Evolutionary conservation across 2,329 filamentous ascomycete species (phyloP), one percentile per base, ranked within the genome.

Genomic region (Cordyceps sp.): DNA sequence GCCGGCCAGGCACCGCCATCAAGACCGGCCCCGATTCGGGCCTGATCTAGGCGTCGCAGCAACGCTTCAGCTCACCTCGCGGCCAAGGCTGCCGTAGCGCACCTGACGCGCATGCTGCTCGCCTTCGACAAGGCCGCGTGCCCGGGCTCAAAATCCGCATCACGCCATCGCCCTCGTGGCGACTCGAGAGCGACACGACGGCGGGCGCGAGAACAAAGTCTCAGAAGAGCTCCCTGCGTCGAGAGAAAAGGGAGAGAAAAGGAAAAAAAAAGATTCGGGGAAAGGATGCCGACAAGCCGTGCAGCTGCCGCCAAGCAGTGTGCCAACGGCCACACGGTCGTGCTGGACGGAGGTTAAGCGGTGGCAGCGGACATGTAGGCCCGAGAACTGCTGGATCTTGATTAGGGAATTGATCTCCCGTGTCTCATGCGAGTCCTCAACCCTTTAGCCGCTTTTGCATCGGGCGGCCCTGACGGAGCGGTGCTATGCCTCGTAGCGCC

Each of bases 101-200:
- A 81, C 42, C 52, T 81, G 33, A 73, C 63, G 22, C 60, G 73
- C 34, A 74, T 80, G 46, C 53, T 81, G 10, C 72, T 75, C 0
- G 56, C 60, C n/a, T n/a, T n/a, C 24, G 75, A 80, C 50, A 47
- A 79, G 6, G 64, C 68, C 1, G 56, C 55, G n/a, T n/a, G 37
- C 60, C 69, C 29, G 62, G 66, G 15, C 64, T 78, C 37, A 76
- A 71, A 49, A 61, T 69, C 26, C 80, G 84, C 41, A 65, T 78
- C 24, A 85, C 45, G 72, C 76, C 26, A 81, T 82, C 37, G 80
- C 80, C 0, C 80, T n/a, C 80, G 0, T 78, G 78, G 22, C 64
- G 79, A 19, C 69, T 69, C 43, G 76, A 73, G 14, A 78, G 74
- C 45, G 78, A 81, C 66, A 82, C 81, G 78, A 76, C 73, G 25